phyloP scores from a whole-genome alignment of 1,284 basidiomycete genomes.

The Moesziomyces parantarcticus region DNA sequence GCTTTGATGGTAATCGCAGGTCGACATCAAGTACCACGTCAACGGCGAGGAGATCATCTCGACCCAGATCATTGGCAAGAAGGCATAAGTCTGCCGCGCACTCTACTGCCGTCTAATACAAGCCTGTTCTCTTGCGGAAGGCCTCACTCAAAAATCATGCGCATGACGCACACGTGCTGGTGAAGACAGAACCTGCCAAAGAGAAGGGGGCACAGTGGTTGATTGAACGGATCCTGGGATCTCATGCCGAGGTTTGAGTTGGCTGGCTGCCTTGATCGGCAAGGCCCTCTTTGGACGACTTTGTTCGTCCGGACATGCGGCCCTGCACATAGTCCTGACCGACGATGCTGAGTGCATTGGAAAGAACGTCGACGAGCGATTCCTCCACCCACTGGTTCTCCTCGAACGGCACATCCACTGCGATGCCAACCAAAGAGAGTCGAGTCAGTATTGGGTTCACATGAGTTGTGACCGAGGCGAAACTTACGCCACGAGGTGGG shows the following conservation, averaged over 20 bases:
- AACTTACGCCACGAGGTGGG: constrained; percentile 63
- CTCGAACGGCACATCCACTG: constrained; percentile 61
- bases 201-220: neutral
- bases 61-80: constrained; percentile 60
- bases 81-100: constrained; percentile 18
- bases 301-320: constrained; percentile 50
- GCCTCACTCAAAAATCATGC: neutral
- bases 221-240: neutral
- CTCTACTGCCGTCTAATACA: constrained; percentile 12
- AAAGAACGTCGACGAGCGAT: constrained; percentile 61
- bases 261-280: constrained; percentile 9
- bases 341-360: constrained; percentile 59
- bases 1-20: constrained; percentile 19
- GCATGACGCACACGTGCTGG: neutral
- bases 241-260: constrained; percentile 3
- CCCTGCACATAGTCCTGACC: constrained; percentile 62
- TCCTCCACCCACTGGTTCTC: constrained; percentile 66
- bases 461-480: neutral
- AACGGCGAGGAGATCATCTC: constrained; percentile 61
- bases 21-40: constrained; percentile 62
- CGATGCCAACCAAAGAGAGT: neutral
- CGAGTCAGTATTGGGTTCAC: neutral
- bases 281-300: constrained; percentile 44
- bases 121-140: constrained; percentile 9
- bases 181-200: too few relatives aligned